Conservation (phyloP, 1,284 basidiomycete genomes). For the Limonomyces culmigenus region DNA sequence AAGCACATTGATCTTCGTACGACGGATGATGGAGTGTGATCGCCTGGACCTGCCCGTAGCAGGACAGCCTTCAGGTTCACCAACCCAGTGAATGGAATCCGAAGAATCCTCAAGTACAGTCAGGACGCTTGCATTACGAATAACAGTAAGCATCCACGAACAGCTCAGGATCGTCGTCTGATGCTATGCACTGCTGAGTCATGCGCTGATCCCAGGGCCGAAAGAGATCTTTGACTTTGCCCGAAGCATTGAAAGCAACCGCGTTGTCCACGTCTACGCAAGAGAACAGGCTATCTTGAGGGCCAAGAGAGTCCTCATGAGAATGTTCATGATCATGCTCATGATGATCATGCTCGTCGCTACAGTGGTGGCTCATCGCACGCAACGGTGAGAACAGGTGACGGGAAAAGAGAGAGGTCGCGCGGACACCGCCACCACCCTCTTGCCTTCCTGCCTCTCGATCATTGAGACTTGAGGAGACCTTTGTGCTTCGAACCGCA, state of each 20-base stretch:
- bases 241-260: conserved; percentile 46
- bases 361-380: conserved; percentile 25
- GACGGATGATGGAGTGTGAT: conserved; percentile 54
- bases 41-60: conserved; percentile 56
- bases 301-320: conserved; percentile 30
- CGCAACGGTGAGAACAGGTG: not conserved
- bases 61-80: conserved; percentile 61
- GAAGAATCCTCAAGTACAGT: conserved; percentile 38
- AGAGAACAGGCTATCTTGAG: conserved; percentile 49
- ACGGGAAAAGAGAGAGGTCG: too few species aligned
- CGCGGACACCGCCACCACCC: too few species aligned
- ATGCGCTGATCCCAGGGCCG: conserved; percentile 64
- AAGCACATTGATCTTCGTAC: conserved; percentile 22
- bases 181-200: conserved; percentile 62
- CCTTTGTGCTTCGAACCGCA: not conserved
- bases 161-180: conserved; percentile 75
- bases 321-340: conserved; percentile 31
- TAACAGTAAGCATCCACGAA: conserved; percentile 15
- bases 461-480: not conserved
- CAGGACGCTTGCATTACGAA: conserved; percentile 1
- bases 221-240: conserved; percentile 31
- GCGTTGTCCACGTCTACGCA: conserved; percentile 61
- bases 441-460: too few species aligned
- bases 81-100: conserved; percentile 65
- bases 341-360: conserved; percentile 38